Base-by-base conservation (phyloP, 805 yeast species). In the Saccharomycopsis synnaedendra region DNA sequence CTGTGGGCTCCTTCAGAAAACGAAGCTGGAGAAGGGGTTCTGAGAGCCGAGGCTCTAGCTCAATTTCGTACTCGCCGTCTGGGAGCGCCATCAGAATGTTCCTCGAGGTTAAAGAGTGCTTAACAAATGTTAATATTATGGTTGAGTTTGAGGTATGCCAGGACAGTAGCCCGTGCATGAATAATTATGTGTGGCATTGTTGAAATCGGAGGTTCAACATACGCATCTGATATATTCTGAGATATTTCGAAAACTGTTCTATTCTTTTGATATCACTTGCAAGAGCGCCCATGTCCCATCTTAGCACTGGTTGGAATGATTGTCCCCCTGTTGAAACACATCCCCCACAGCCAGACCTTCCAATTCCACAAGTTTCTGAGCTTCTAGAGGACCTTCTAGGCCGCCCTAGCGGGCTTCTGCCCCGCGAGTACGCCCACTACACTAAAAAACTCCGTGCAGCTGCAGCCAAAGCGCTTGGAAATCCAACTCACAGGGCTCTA, bases 301-400 rank as follows among this genome's bases (percentile, higher is more conserved):
- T 36, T n/a, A 43, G 57, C 1, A 54, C 57, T 3, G 83, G 82
- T 9, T 78, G 83, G 83, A 78, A 78, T 56, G 85, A 78, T 58
- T 77, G 81, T 57, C 80, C 80, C 0, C 61, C 69, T 1, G 52
- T 60, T 19, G 19, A 19, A 19, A 19, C 19, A 19, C 19, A 19
- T 19, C 19, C 19, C 1, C 19, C 19, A 19, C 19, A 19, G 19
- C 19, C 19, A 19, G 19, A 19, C 19, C 19, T 19, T 2, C 19
- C 19, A 19, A 19, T 19, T 19, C 19, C 19, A 19, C 19, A 19
- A 19, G 19, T 19, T 19, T 19, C 19, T 19, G 19, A 19, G 19
- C 19, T 19, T 19, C 19, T 19, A 19, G 19, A 19, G 19, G 19
- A 19, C 19, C 19, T 19, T 19, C 55, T 65, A n/a, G 45, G 52